Percentiles rank a stretch among this genome's conserved stretches.
phyloP scores from a whole-genome alignment of 139 green algal species.

The Klebsormidium nitens region DNA sequence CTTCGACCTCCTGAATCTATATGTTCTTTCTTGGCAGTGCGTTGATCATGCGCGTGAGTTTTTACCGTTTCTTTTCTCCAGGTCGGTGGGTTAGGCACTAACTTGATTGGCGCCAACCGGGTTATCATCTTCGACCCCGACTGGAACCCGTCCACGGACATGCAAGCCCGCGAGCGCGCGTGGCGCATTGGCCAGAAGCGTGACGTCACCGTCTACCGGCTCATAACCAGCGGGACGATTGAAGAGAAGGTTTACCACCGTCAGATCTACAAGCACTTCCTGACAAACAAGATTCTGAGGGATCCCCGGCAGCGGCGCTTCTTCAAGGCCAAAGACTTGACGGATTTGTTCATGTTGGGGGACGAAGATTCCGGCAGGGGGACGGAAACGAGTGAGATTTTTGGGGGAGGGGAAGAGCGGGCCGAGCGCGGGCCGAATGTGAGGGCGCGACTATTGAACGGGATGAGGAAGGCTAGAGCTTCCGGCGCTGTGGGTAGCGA shows the following conservation, averaged over 20 bases:
- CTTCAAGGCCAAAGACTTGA: conserved; percentile 83
- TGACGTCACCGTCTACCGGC: conserved; percentile 87
- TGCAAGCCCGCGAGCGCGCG: conserved; percentile 85
- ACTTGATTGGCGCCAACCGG: conserved; percentile 85
- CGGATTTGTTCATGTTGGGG: conserved; percentile 87
- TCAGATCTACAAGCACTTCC: conserved; percentile 88
- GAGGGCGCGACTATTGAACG: conserved; percentile 1
- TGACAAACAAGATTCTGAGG: conserved; percentile 80
- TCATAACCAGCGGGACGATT: conserved; percentile 92
- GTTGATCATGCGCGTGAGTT: too few species aligned
- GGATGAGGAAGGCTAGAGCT: conserved; percentile 3
- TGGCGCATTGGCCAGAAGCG: conserved; percentile 93
- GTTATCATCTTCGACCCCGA: conserved; percentile 96
- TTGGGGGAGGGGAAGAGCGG: conserved; percentile 41
- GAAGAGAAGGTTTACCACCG: conserved; percentile 88
- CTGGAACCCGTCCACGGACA: conserved; percentile 93
- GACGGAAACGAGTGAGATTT: conserved; percentile 73
- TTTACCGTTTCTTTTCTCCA: conserved; percentile 12
- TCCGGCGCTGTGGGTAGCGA: background rate
- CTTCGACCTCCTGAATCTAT: too few species aligned
- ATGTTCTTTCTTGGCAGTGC: too few species aligned
- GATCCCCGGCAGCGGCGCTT: conserved; percentile 89
- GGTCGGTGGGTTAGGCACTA: conserved; percentile 93
- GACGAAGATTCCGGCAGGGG: conserved; percentile 51
- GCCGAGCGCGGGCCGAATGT: background rate